Percentiles rank a stretch among this genome's conserved stretches.
Conservation (phyloP, 805 yeast species). For the Zygotorulaspora danielsina region DNA sequence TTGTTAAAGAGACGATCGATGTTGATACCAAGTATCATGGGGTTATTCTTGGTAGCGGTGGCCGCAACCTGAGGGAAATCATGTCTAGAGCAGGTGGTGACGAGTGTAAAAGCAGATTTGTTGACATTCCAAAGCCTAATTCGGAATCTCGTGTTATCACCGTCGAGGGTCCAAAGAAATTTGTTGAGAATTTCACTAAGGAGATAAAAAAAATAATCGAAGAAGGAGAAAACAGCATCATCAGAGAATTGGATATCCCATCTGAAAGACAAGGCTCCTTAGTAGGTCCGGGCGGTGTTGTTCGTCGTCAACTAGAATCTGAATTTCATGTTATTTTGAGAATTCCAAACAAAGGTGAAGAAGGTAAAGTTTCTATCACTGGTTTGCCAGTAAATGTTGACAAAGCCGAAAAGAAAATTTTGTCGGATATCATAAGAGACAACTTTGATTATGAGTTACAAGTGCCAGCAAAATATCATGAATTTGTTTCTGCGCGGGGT, state of each 20-base stretch:
- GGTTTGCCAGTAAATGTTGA: conserved; percentile 68
- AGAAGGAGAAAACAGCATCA: conserved; percentile 56
- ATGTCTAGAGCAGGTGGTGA: conserved; percentile 73
- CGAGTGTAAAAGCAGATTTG: conserved; percentile 38
- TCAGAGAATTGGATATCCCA: conserved; percentile 54
- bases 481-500: conserved; percentile 64
- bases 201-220: conserved; percentile 60
- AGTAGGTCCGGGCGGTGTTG: conserved; percentile 77
- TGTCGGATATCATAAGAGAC: conserved; percentile 53
- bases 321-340: conserved; percentile 60
- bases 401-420: conserved; percentile 57
- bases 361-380: conserved; percentile 48
- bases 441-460: conserved; percentile 48
- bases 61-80: conserved; percentile 67
- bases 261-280: conserved; percentile 69
- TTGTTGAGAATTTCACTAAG: conserved; percentile 64
- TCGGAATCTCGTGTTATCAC: conserved; percentile 55
- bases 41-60: conserved; percentile 73
- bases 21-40: conserved; percentile 75
- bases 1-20: conserved; percentile 50
- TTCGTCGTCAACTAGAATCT: conserved; percentile 66
- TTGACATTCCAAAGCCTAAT: conserved; percentile 61
- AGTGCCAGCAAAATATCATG: conserved; percentile 56
- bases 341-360: conserved; percentile 58
- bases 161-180: conserved; percentile 67